Conservation (phyloP, 2,329 filamentous ascomycete species). For the Chlorencoelia australis region DNA sequence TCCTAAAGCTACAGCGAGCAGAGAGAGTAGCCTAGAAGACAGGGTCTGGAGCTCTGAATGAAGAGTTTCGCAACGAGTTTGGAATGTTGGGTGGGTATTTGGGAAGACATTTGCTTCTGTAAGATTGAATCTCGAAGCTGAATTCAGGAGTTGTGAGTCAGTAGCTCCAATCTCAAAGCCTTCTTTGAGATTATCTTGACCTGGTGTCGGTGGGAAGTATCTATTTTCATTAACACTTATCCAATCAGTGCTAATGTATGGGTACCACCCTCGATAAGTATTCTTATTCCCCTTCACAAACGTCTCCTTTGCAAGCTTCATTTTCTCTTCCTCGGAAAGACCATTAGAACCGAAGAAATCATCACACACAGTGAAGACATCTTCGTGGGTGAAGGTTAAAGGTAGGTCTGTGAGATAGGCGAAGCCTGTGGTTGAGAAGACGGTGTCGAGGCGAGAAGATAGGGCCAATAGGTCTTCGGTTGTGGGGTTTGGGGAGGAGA, state of each 20-base stretch:
- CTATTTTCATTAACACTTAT: constrained; percentile 16
- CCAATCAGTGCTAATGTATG: not conserved
- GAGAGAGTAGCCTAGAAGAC: constrained; percentile 29
- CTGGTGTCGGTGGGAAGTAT: constrained; percentile 35
- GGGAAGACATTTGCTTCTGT: constrained; percentile 35
- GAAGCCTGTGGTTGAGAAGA: constrained; percentile 36
- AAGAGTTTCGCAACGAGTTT: constrained; percentile 27
- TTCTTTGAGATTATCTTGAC: constrained; percentile 34
- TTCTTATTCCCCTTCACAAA: constrained; percentile 32
- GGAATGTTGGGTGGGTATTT: constrained; percentile 13
- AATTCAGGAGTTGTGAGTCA: too few relatives aligned
- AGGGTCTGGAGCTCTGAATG: constrained; percentile 32
- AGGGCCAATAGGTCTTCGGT: constrained; percentile 25
- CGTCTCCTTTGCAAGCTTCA: constrained; percentile 33
- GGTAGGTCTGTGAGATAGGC: constrained; percentile 36
- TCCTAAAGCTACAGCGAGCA: constrained; percentile 31
- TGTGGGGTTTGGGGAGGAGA: too few relatives aligned
- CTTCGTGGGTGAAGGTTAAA: constrained; percentile 32
- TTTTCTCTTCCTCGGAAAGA: constrained; percentile 29
- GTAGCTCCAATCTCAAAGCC: constrained; percentile 39
- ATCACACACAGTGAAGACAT: constrained; percentile 32
- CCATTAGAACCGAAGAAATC: constrained; percentile 28
- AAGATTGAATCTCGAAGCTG: too few relatives aligned
- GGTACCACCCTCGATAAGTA: constrained; percentile 32
- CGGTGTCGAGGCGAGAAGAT: constrained; percentile 31